A percentile compares a stretch with the other conserved stretches of the same genome.
Evolutionary conservation across 2,329 filamentous ascomycete species (phyloP).

Genomic region (Xylaria sp.): DNA sequence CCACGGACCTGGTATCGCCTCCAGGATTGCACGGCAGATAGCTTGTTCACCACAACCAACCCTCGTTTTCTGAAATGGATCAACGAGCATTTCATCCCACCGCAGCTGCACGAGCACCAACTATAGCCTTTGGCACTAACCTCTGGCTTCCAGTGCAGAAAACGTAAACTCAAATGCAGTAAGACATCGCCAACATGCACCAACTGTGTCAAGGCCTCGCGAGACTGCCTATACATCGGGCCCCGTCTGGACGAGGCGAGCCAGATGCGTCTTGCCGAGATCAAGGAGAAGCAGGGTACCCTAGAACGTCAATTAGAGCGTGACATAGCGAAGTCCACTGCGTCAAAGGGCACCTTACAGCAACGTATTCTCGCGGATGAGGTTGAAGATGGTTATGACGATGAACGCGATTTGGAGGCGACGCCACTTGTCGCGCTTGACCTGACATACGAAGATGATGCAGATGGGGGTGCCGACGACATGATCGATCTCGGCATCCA

Average conservation of each 20-base stretch:
- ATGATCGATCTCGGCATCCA: slow-evolving; percentile 77
- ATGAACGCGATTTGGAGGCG: slow-evolving; percentile 69
- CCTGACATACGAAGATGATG: slow-evolving; percentile 74
- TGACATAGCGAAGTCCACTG: slow-evolving; percentile 67
- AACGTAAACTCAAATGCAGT: slow-evolving; percentile 82
- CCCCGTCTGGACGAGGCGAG: slow-evolving; percentile 75
- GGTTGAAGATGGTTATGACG: slow-evolving; percentile 68
- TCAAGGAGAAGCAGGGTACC: slow-evolving; percentile 81
- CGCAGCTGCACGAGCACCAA: not conserved
- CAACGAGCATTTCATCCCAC: not conserved
- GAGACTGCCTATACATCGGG: slow-evolving; percentile 72
- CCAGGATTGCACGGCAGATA: slow-evolving; percentile 10
- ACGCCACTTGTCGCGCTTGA: slow-evolving; percentile 72
- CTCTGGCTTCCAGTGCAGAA: slow-evolving; percentile 62
- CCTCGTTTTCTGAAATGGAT: slow-evolving; percentile 18
- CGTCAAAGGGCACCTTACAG: slow-evolving; percentile 48
- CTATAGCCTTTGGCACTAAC: slow-evolving; percentile 18
- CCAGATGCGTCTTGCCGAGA: slow-evolving; percentile 76
- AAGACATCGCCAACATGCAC: slow-evolving; percentile 74
- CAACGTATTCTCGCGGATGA: slow-evolving; percentile 60
- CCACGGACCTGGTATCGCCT: slow-evolving; percentile 30
- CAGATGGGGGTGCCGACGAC: slow-evolving; percentile 65
- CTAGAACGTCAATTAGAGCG: slow-evolving; percentile 76
- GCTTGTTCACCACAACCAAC: not conserved
- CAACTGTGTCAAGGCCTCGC: slow-evolving; percentile 68